Percentiles rank a stretch among this genome's conserved stretches.
These are phyloP conservation scores for Neofusicoccum kwambonambiense DNA, from an alignment of 2,329 filamentous ascomycete genomes.

Conservation along the genomic window DNA sequence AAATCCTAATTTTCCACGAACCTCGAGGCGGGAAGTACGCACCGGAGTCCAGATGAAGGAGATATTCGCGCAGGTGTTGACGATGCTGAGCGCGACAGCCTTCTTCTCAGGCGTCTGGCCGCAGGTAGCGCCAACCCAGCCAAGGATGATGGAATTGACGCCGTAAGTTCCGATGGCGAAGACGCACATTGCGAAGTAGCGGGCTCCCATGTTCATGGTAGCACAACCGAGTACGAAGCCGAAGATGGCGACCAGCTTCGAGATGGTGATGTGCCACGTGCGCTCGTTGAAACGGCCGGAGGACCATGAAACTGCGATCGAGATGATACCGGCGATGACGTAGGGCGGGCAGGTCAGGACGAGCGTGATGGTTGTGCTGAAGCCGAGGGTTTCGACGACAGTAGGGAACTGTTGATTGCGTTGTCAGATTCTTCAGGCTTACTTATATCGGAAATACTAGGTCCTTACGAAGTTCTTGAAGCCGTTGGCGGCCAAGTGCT, in stretches of 20 bases:
- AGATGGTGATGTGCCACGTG: conserved; percentile 28
- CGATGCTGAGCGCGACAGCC: conserved; percentile 42
- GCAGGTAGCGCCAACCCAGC: conserved; percentile 43
- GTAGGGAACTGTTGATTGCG: conserved; percentile 34
- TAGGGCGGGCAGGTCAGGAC: conserved; percentile 25
- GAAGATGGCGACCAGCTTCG: conserved; percentile 25
- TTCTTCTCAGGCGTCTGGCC: conserved; percentile 46
- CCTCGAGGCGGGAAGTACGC: background rate
- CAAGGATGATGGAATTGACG: conserved; percentile 33
- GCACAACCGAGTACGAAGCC: conserved; percentile 31
- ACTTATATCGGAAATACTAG: background rate
- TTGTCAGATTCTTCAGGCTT: background rate
- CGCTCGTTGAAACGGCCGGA: conserved; percentile 34
- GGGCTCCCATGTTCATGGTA: conserved; percentile 29
- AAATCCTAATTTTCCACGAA: background rate
- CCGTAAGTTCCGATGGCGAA: conserved; percentile 32
- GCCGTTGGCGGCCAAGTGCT: conserved; percentile 22
- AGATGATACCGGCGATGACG: conserved; percentile 26
- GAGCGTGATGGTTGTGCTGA: conserved; percentile 35
- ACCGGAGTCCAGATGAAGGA: conserved; percentile 37
- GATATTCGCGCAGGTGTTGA: conserved; percentile 43
- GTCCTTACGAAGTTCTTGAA: conserved; percentile 4
- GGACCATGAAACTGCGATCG: conserved; percentile 26
- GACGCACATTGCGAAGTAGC: conserved; percentile 35
- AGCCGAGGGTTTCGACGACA: conserved; percentile 38